Evolutionary conservation across 2,329 filamentous ascomycete genomes (phyloP).

Genomic region (Seiridium unicorne): DNA sequence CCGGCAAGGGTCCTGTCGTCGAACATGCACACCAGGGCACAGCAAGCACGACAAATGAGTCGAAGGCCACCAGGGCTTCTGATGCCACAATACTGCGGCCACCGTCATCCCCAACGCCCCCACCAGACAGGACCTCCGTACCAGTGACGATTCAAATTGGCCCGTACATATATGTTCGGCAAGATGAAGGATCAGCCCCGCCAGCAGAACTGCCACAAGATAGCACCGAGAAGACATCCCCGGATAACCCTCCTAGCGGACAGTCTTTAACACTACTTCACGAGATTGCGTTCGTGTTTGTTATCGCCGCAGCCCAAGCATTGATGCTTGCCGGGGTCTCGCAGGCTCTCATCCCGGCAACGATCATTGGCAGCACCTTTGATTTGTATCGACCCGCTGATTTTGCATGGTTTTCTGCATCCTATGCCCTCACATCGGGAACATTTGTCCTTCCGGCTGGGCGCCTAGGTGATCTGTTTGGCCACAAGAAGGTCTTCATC

Average conservation of each 20-base stretch:
- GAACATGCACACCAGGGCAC: not conserved
- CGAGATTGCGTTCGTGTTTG: not conserved
- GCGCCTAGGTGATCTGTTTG: slow-evolving; percentile 47
- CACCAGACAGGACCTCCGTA: not conserved
- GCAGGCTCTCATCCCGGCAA: slow-evolving; percentile 24
- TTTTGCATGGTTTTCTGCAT: slow-evolving; percentile 44
- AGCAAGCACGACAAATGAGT: not conserved
- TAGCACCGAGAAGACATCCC: not conserved
- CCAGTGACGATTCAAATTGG: not conserved
- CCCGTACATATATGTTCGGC: not conserved
- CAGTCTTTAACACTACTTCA: not conserved
- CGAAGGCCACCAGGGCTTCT: not conserved
- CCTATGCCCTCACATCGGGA: slow-evolving; percentile 46
- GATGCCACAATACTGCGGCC: not conserved
- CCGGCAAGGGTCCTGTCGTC: not conserved
- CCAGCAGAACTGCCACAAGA: not conserved
- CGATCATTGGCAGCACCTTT: slow-evolving; percentile 41
- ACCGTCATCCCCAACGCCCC: not conserved
- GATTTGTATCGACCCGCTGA: slow-evolving; percentile 36
- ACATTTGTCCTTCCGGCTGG: slow-evolving; percentile 49
- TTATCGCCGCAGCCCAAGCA: not conserved
- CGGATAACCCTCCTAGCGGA: not conserved
- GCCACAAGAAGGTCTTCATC: slow-evolving; percentile 46
- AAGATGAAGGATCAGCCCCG: not conserved
- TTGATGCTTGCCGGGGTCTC: slow-evolving; percentile 11